phyloP scores from a whole-genome alignment of 306 rosid genomes.

The Prinsepia uniflora region DNA sequence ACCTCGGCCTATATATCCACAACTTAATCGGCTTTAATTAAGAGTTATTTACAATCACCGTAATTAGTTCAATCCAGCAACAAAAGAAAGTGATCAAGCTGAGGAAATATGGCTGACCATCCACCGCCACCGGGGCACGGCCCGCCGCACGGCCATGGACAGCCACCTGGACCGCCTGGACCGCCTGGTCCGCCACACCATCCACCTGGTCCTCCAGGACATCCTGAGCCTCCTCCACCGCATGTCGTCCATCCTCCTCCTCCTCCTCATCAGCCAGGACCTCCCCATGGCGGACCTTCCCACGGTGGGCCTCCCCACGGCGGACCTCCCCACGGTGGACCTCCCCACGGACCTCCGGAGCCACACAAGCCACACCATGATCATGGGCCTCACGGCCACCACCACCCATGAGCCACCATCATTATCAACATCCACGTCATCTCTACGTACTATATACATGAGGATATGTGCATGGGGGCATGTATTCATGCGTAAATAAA shows the following conservation, averaged over 20 bases:
- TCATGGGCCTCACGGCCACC: not conserved
- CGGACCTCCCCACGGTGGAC: conserved; percentile 9
- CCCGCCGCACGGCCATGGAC: conserved; percentile 34
- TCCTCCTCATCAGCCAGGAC: conserved; percentile 22
- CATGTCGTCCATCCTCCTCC: conserved; percentile 30
- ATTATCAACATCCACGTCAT: not conserved
- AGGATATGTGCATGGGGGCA: not conserved
- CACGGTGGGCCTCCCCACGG: conserved; percentile 22
- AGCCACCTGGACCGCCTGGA: conserved; percentile 30
- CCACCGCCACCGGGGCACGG: conserved; percentile 44
- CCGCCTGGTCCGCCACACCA: conserved; percentile 17
- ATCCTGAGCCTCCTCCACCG: conserved; percentile 32
- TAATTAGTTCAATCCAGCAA: not conserved
- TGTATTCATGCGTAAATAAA: too few species aligned
- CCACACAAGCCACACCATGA: conserved; percentile 32
- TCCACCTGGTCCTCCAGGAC: conserved; percentile 25
- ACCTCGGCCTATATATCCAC: too few species aligned
- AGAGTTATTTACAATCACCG: too few species aligned
- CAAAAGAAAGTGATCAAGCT: too few species aligned
- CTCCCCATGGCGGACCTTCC: not conserved
- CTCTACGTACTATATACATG: not conserved
- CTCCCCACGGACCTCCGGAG: conserved; percentile 31
- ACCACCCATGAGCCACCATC: conserved; percentile 11
- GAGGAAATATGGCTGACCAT: conserved; percentile 38
- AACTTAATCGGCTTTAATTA: too few species aligned